These are phyloP conservation scores for Termitomyces sp. DNA, from an alignment of 768 basidiomycete species.

Conservation along the genomic window DNA sequence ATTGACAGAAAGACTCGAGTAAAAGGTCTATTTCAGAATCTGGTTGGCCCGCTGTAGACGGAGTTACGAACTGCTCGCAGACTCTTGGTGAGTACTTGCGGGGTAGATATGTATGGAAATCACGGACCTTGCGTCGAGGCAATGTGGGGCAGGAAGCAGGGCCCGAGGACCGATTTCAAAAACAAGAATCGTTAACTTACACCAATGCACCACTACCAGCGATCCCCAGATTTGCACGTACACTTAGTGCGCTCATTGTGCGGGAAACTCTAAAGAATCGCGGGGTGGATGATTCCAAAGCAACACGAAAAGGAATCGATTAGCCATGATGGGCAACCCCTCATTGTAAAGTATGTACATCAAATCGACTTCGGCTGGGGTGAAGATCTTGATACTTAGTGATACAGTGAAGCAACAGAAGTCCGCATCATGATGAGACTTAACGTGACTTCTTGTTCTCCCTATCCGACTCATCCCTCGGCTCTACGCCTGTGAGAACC, in stretches of 20 bases:
- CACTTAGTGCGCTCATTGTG: slow-evolving; percentile 4
- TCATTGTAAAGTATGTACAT: neutral
- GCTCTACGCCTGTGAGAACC: slow-evolving; percentile 19
- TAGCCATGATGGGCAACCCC: neutral
- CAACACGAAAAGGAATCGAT: neutral
- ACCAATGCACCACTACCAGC: slow-evolving; percentile 1
- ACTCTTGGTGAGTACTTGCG: neutral
- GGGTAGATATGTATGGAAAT: neutral
- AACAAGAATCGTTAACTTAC: neutral
- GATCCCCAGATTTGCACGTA: slow-evolving; percentile 6
- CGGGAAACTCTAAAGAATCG: slow-evolving; percentile 5
- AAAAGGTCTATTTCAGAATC: no score
- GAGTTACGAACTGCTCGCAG: neutral
- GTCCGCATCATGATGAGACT: slow-evolving; percentile 1
- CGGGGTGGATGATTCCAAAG: neutral
- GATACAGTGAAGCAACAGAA: neutral
- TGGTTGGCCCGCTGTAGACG: no score
- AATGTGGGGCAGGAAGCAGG: neutral
- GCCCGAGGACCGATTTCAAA: neutral
- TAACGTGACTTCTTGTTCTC: slow-evolving; percentile 21
- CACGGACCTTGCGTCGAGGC: slow-evolving; percentile 8
- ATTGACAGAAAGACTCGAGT: slow-evolving; percentile 4
- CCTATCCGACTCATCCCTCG: neutral
- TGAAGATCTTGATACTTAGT: neutral
- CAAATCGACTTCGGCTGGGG: neutral